Percentiles rank a stretch among this genome's conserved stretches.
Conservation (phyloP, 441 rosid species). For the Erodium texanum region DNA sequence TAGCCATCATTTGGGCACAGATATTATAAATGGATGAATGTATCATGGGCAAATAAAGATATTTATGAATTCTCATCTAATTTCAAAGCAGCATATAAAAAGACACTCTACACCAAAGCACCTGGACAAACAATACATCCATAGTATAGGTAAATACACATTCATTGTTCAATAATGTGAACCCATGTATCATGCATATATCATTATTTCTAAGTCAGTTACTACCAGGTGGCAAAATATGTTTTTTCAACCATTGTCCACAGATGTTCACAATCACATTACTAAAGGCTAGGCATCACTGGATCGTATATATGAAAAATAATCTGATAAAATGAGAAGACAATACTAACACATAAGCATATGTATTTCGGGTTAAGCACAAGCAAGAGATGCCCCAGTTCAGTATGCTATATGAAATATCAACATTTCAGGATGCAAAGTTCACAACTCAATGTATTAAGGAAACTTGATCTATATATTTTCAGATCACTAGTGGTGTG, state of each 20-base stretch:
- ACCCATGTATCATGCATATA: too few relatives aligned
- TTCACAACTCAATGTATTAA: not conserved
- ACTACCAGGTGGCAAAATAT: not conserved
- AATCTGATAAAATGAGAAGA: not conserved
- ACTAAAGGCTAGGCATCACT: not conserved
- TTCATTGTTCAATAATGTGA: not conserved
- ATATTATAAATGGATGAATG: not conserved
- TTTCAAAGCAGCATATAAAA: not conserved
- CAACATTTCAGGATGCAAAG: not conserved
- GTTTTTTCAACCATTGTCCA: not conserved
- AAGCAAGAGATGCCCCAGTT: not conserved
- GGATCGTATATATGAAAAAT: not conserved
- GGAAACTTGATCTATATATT: not conserved
- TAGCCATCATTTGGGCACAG: not conserved
- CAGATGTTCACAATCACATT: not conserved
- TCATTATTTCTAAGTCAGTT: not conserved
- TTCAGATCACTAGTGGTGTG: not conserved
- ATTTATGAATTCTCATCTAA: not conserved
- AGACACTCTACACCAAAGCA: not conserved
- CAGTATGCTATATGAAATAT: not conserved
- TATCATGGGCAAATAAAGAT: not conserved
- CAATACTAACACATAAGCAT: not conserved
- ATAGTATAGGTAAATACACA: not conserved
- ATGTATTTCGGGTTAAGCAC: not conserved
- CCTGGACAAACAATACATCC: not conserved